Conservation (phyloP, 2,329 filamentous ascomycete species). For the Rhinocladiella mackenziei region DNA sequence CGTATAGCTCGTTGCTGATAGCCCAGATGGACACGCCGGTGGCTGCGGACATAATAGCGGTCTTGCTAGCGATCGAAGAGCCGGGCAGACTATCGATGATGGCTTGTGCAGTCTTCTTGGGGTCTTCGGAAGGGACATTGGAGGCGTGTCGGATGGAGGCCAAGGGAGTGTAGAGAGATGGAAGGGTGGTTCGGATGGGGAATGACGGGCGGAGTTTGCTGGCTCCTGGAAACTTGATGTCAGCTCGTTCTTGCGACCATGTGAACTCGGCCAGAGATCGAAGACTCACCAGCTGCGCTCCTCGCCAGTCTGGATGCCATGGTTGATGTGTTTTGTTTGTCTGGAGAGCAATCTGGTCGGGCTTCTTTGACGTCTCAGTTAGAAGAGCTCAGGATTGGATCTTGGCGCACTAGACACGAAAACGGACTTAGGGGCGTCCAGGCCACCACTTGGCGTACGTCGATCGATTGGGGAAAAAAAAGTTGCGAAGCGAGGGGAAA, state of each 20-base stretch:
- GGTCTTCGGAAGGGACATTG: conserved; percentile 77
- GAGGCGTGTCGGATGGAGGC: conserved; percentile 67
- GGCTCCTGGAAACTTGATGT: conserved; percentile 65
- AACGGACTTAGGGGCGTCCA: background rate
- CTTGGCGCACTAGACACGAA: background rate
- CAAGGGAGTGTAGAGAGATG: conserved; percentile 67
- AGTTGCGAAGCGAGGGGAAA: background rate
- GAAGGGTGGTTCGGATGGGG: conserved; percentile 54
- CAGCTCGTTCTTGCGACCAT: no score
- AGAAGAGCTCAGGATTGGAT: no score
- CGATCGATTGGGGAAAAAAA: background rate
- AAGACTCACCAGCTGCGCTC: conserved; percentile 74
- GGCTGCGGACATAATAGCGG: conserved; percentile 88
- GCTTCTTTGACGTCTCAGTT: conserved; percentile 1
- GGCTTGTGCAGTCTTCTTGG: conserved; percentile 94
- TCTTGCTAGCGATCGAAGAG: conserved; percentile 89
- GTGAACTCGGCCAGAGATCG: background rate
- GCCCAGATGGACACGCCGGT: conserved; percentile 89
- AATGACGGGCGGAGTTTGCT: conserved; percentile 77
- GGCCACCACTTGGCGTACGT: conserved; percentile 5
- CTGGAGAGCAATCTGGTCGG: conserved; percentile 4
- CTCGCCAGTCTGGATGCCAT: conserved; percentile 98
- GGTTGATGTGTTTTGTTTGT: conserved; percentile 44
- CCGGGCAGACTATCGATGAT: conserved; percentile 91
- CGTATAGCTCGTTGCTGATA: conserved; percentile 99